Evolutionary conservation across 805 yeast genomes (phyloP).

Genomic region (Zygosaccharomyces lentus): DNA sequence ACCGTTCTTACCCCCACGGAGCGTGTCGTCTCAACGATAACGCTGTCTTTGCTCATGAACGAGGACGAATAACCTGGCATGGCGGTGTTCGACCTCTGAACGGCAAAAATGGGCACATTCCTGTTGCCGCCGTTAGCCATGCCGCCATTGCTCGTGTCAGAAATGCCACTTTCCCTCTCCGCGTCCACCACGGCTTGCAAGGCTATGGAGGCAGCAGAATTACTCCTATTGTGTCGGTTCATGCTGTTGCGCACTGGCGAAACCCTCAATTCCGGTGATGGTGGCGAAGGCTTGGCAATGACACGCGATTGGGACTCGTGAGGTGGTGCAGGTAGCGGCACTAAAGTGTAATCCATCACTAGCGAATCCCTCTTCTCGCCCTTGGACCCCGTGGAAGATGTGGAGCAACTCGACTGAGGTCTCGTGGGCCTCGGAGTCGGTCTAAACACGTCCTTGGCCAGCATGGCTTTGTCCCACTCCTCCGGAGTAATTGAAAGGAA

Average conservation of each 20-base stretch:
- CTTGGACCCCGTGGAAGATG: constrained; percentile 40
- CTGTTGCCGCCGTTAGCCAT: constrained; percentile 3
- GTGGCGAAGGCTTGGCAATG: constrained; percentile 43
- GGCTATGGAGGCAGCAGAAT: constrained; percentile 59
- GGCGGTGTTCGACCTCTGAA: constrained; percentile 39
- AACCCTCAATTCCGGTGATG: constrained; percentile 27
- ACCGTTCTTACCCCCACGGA: constrained; percentile 1
- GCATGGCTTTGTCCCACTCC: constrained; percentile 71
- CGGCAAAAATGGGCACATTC: constrained; percentile 8
- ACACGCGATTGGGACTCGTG: constrained; percentile 64
- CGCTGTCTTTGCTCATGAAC: constrained; percentile 24
- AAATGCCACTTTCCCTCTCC: constrained; percentile 31
- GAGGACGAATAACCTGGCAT: constrained; percentile 20
- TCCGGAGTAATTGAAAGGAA: constrained; percentile 79
- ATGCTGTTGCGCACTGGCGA: constrained; percentile 19
- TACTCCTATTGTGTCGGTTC: constrained; percentile 37
- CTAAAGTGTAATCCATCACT: constrained; percentile 31
- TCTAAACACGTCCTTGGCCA: constrained; percentile 16
- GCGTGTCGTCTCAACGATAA: constrained; percentile 28
- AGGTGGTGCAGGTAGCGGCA: constrained; percentile 59
- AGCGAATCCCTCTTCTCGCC: constrained; percentile 39
- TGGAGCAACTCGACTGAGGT: constrained; percentile 33
- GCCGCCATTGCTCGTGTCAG: constrained; percentile 14
- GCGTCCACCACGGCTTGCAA: constrained; percentile 72
- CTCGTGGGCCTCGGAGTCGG: constrained; percentile 18